Conservation (phyloP, 1,284 basidiomycete species). For the Boletus smithii region DNA sequence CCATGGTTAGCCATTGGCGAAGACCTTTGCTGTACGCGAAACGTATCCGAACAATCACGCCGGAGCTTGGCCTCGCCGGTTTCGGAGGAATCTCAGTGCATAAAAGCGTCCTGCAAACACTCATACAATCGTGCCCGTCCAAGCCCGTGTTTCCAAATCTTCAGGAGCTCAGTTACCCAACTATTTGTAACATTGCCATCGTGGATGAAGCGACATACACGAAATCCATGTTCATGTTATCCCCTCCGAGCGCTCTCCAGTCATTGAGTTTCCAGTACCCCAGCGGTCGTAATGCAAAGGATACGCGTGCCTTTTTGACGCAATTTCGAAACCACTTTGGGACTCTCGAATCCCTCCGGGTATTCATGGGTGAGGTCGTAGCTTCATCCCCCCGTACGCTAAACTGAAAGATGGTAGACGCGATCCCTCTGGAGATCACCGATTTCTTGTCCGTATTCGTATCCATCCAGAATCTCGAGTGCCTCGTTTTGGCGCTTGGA, state of each 20-base stretch:
- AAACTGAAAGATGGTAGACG: conserved; percentile 12
- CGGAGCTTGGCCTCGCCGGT: conserved; percentile 5
- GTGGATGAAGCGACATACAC: conserved; percentile 16
- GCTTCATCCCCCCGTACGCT: neutral
- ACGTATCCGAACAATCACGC: conserved; percentile 20
- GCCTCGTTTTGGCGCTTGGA: conserved; percentile 19
- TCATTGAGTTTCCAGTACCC: conserved; percentile 23
- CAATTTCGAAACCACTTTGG: conserved; percentile 18
- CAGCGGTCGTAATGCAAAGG: conserved; percentile 15
- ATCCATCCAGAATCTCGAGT: conserved; percentile 18
- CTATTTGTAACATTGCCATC: conserved; percentile 22
- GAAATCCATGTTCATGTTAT: conserved; percentile 20
- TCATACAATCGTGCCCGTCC: conserved; percentile 23
- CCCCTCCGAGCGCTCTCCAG: conserved; percentile 5
- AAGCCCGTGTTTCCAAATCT: conserved; percentile 24
- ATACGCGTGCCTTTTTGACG: conserved; percentile 15
- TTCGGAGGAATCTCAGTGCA: conserved; percentile 22
- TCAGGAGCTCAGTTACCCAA: conserved; percentile 18
- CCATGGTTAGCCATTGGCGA: conserved; percentile 17
- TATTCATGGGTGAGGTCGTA: conserved; percentile 20
- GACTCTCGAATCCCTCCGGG: conserved; percentile 14
- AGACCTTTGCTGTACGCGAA: conserved; percentile 19
- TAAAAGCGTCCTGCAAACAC: conserved; percentile 21
- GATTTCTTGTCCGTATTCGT: conserved; percentile 21
- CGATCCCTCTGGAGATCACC: conserved; percentile 14